Percentiles rank a stretch among this genome's conserved stretches.
Evolutionary conservation across 768 basidiomycete species (phyloP).

Genomic region (Kwoniella sp.): DNA sequence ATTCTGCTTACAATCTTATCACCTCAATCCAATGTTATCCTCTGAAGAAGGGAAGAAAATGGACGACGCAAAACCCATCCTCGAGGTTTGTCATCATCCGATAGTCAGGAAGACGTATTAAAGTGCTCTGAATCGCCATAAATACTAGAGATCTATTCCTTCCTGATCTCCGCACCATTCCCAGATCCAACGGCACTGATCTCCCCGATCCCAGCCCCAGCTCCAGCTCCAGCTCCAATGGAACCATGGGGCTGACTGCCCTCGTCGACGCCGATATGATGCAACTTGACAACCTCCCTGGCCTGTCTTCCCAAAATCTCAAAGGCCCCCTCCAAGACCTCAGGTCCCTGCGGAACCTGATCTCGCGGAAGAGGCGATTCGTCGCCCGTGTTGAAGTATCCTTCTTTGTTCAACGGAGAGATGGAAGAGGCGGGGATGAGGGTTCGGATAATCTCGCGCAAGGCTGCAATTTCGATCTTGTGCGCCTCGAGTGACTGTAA

Average conservation of each 20-base stretch:
- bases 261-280: neutral
- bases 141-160: neutral
- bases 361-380: slow-evolving; percentile 2
- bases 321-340: slow-evolving; percentile 19
- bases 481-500: slow-evolving; percentile 23
- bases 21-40: no score
- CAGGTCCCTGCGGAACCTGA: neutral
- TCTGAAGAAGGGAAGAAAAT: no score
- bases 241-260: neutral
- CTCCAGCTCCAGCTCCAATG: no score
- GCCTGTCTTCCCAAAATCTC: slow-evolving; percentile 14
- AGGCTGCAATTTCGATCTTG: slow-evolving; percentile 27
- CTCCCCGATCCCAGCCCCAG: no score
- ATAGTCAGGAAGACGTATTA: no score
- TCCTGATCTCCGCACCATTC: neutral
- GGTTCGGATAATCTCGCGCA: slow-evolving; percentile 13
- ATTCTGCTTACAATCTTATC: no score
- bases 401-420: slow-evolving; percentile 17
- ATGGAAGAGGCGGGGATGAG: slow-evolving; percentile 8
- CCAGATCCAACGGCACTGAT: neutral
- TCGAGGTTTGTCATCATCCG: no score
- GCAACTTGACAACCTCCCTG: slow-evolving; percentile 22
- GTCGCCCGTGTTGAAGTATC: slow-evolving; percentile 13
- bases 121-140: no score
- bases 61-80: no score